Base-by-base conservation (phyloP, 495 filamentous ascomycete species). In the Aspergillus heteromorphus region DNA sequence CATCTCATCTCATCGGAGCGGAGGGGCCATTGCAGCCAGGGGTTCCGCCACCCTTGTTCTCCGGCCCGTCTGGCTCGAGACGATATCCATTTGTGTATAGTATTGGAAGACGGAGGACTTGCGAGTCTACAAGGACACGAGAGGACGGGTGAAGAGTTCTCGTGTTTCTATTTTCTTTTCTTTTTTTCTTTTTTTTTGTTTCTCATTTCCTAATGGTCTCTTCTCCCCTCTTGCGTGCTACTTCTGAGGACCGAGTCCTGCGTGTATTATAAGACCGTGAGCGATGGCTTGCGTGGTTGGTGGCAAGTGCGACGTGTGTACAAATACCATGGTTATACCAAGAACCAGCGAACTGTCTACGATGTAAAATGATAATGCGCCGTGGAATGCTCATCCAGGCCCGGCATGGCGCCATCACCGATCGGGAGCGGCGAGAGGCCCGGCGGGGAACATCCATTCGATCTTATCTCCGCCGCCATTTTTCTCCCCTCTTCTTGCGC, bases 171-270 rank as follows among this genome's bases (percentile, higher is more conserved):
- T 40, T 19, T 42, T 27, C 13, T 48, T 51, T 25, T 51, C n/a
- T 49, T 48, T 5, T 40, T 49, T 27, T 25, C 2, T 42, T 5
- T 48, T 27, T 41, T 29, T 40, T 29, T 23, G n/a, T 56, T 51
- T n/a, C 18, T 34, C 19, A 1, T 31, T 19, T 47, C 40, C 8
- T 17, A 20, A 47, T 56, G 48, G 43, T 45, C 52, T 55, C 52
- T 53, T 59, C 60, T 63, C 60, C 58, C 45, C 62, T 60, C 62
- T 54, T 49, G 23, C 41, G 40, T 51, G 51, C 41, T 40, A 23
- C 21, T 38, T 27, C 13, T 13, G 34, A 59, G 51, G 40, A 31
- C 48, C 43, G 41, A 48, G 23, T 27, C 23, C 23, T 41, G 31
- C 20, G 40, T 64, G 58, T 64, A 60, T 29, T 45, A 54, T 57